Base-by-base conservation (phyloP, 352 stramenopile genomes). In the Elongisporangium undulatum region DNA sequence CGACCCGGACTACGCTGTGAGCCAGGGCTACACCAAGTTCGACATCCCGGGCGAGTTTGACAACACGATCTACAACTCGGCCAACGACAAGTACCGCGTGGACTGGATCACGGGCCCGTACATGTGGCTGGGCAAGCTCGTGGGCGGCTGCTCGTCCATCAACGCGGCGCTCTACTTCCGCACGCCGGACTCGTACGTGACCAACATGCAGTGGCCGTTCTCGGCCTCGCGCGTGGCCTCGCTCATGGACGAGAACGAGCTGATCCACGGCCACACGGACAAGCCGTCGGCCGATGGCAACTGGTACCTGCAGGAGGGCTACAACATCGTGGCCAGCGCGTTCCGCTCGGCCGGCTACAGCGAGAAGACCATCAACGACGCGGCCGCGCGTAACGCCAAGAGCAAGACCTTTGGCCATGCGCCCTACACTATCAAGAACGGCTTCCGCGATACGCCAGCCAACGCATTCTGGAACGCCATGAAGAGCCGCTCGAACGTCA, bases 161-260 rank as follows among this genome's bases (percentile, higher is more conserved):
- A 96, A 97, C 61, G 85, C 68, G 38, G 86, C 89, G 63, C 74
- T 96, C 6, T 94, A 93, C 71, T 85, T 95, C 55, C 78, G 84
- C 23, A 74, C 77, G 0, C 67, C 79, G 0, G 71, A 89, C 51
- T 60, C 66, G 7, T 89, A 78, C 67, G 68, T 79, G 5, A 67
- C 60, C 38, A 68, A 69, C 23, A 66, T 64, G 13, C 62, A 67
- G 29, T 89, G 79, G 79, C 79, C 79, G 0, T 79, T 87, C 52
- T 67, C 79, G 23, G 54, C 85, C 5, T 52, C 61, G 10, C 75
- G 89, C 38, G 92, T 94, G 61, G 79, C 88, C 23, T 21, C 55
- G 15, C 84, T 83, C 64, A 84, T 87, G 59, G 68, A 77, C 59
- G 73, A 73, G 49, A 85, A 76, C 62, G 78, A 81, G 48, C 58